Evolutionary conservation across 495 filamentous ascomycete species (phyloP), one percentile per base, ranked within the genome.

Genomic region (Trichoderma asperelloides): DNA sequence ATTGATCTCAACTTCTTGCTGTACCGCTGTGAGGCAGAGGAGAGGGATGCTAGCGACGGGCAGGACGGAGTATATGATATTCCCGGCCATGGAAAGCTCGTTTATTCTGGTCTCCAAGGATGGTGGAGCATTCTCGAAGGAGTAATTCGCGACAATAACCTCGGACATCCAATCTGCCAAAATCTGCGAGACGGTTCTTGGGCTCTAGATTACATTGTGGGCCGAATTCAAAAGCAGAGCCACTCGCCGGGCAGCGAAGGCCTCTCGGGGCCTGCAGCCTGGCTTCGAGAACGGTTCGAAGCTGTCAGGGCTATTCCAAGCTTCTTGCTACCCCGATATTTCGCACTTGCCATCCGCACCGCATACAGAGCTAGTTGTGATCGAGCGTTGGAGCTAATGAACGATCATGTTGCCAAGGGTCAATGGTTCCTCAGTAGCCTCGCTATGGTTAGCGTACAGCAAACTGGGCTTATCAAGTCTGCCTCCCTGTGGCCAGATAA

Each of bases 41-140:
- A 99, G 75, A 85, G 85, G 60, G 93, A 96, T 68, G 86, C 82
- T 1, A 96, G 89, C 67, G 82, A 83, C 28, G 90, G 91, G 11
- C 83, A 86, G 67, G 91, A 98, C 78, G 96, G 96, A 1, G 87
- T 88, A 0, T 99, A 98, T 75, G 84, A 81, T 62, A 91, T 99
- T 69, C 95, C 96, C 12, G 86, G 87, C 0, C 79, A 90, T 71
- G 96, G 93, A 4, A 82, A 89, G 62, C 81, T 97, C 51, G 91
- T 97, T 21, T 99, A 99, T 76, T 93, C 96, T 67, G 96, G 96
- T 60, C 84, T 99, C 33, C 96, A 99, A 75, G 96, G 96, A 16
- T 99, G 95, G 95, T 97, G 93, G 95, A 97, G 92, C 74, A 81
- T 96, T 8, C 81, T 99, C 49, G 89, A 91, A 70, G 82, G 89